Evolutionary conservation across 768 basidiomycete species (phyloP).

Genomic region (Russula griseocarnosa): DNA sequence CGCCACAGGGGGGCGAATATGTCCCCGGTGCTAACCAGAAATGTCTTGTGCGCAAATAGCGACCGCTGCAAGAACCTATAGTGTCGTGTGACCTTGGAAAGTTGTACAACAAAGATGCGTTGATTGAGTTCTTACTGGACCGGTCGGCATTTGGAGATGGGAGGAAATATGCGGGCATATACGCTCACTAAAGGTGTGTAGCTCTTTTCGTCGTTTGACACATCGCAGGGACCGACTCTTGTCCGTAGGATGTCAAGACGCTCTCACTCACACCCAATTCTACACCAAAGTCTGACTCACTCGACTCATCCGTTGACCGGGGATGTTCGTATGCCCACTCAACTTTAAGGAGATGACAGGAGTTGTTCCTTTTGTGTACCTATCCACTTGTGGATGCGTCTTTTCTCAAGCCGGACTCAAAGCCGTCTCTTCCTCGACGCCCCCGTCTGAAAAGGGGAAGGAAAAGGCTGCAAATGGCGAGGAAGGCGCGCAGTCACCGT

Average conservation of each 20-base stretch:
- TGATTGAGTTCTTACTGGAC: conserved; percentile 87
- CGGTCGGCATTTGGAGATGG: conserved; percentile 85
- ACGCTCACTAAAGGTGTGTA: conserved; percentile 76
- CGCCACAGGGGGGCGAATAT: not conserved
- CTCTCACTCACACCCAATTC: conserved; percentile 79
- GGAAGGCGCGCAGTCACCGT: not conserved
- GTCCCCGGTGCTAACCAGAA: not conserved
- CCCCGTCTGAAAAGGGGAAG: conserved; percentile 32
- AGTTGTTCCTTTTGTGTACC: conserved; percentile 78
- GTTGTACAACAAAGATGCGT: conserved; percentile 92
- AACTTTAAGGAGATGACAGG: conserved; percentile 96
- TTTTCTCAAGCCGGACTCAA: conserved; percentile 83
- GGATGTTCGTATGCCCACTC: conserved; percentile 88
- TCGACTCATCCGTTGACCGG: conserved; percentile 43
- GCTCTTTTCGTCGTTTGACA: not conserved
- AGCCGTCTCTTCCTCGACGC: conserved; percentile 48
- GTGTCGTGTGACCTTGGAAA: conserved; percentile 92
- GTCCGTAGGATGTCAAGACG: conserved; percentile 75
- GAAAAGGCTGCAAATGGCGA: conserved; percentile 29
- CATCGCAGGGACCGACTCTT: not conserved
- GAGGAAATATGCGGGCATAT: conserved; percentile 91
- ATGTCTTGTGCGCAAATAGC: conserved; percentile 41
- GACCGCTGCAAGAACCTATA: conserved; percentile 80
- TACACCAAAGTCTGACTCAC: conserved; percentile 37
- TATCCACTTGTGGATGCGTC: conserved; percentile 84